These are phyloP conservation scores for Phytophthora boehmeriae DNA, from an alignment of 352 stramenopile genomes.

Conservation along the genomic window DNA sequence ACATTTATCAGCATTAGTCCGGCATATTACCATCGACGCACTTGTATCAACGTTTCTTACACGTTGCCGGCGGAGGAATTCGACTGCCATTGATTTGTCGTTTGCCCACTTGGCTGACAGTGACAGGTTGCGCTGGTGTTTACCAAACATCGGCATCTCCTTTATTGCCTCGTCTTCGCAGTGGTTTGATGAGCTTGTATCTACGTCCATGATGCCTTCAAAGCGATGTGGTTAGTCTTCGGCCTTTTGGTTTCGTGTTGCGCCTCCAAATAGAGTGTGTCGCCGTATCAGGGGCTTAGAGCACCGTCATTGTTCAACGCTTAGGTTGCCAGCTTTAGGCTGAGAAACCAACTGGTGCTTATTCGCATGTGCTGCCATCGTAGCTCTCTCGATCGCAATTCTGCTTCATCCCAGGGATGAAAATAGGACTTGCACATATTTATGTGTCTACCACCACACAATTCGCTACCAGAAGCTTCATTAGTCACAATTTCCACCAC, in stretches of 20 bases:
- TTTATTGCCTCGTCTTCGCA: conserved; percentile 29
- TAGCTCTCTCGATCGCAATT: conserved; percentile 22
- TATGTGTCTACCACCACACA: conserved; percentile 27
- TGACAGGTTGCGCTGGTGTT: conserved; percentile 70
- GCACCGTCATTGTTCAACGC: conserved; percentile 5
- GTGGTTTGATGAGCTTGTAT: conserved; percentile 37
- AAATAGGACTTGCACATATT: conserved; percentile 38
- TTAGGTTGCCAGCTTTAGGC: not conserved
- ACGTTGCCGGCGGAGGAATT: conserved; percentile 74
- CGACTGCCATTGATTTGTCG: conserved; percentile 73
- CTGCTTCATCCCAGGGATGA: conserved; percentile 19
- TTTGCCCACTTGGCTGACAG: conserved; percentile 79
- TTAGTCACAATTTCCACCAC: conserved; percentile 11
- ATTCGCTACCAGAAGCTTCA: conserved; percentile 14
- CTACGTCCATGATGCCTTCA: conserved; percentile 47
- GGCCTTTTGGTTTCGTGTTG: conserved; percentile 18
- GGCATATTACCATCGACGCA: not conserved
- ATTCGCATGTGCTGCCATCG: conserved; percentile 7
- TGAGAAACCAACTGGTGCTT: conserved; percentile 30
- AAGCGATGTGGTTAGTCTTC: not conserved
- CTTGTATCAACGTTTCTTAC: conserved; percentile 27
- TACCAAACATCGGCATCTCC: conserved; percentile 64
- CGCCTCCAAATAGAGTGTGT: conserved; percentile 32
- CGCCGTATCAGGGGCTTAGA: not conserved
- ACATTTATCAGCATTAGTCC: not conserved